Percentiles rank a stretch among this genome's conserved stretches.
Conservation (phyloP, 129 eudicot genomes). For the Centrapalus pauciflorus region DNA sequence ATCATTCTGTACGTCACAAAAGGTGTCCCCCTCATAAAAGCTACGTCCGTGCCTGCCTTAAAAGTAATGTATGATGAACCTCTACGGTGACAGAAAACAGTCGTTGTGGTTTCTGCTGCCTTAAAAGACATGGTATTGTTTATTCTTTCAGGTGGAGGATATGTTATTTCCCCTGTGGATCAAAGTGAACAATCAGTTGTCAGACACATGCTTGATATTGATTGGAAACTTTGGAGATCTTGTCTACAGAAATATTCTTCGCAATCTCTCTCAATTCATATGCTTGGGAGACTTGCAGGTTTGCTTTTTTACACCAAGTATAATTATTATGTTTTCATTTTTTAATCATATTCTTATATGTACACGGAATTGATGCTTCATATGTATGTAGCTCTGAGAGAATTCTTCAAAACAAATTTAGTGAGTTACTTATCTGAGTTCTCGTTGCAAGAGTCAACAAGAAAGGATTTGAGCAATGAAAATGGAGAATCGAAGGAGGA, state of each 20-base stretch:
- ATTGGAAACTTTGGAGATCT: slow-evolving; percentile 52
- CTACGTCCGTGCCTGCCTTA: slow-evolving; percentile 60
- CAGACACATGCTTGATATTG: slow-evolving; percentile 55
- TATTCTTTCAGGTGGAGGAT: slow-evolving; percentile 51
- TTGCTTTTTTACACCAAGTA: neutral
- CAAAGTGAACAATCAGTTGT: slow-evolving; percentile 43
- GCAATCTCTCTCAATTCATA: slow-evolving; percentile 38
- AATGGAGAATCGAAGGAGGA: slow-evolving; percentile 17
- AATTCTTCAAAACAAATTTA: slow-evolving; percentile 40
- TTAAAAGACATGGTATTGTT: neutral
- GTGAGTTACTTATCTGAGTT: slow-evolving; percentile 28
- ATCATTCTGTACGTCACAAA: slow-evolving; percentile 53
- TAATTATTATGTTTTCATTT: neutral
- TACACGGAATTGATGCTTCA: neutral
- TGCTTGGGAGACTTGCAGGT: slow-evolving; percentile 54
- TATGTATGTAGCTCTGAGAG: slow-evolving; percentile 43
- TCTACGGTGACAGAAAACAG: neutral
- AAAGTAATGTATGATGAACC: slow-evolving; percentile 50
- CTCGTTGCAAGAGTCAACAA: slow-evolving; percentile 32
- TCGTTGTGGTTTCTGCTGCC: neutral
- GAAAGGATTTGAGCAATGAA: slow-evolving; percentile 7
- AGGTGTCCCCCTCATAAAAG: slow-evolving; percentile 53
- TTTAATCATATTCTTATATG: neutral
- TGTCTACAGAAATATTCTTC: slow-evolving; percentile 35
- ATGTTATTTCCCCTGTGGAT: slow-evolving; percentile 40